Evolutionary conservation across 495 filamentous ascomycete species (phyloP), one percentile per base, ranked within the genome.

Genomic region (Penicillium daleae): DNA sequence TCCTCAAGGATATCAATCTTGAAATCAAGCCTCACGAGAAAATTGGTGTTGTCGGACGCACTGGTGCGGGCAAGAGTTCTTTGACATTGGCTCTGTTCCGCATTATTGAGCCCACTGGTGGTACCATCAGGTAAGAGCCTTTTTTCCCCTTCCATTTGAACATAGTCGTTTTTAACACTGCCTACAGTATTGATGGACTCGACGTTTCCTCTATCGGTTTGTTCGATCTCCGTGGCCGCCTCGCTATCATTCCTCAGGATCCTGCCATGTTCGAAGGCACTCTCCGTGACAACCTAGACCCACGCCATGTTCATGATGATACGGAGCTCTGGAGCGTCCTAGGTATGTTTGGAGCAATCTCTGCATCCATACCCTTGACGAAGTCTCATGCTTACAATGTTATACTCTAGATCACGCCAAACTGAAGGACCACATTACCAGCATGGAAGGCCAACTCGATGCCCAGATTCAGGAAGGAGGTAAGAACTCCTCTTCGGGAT

Each of bases 241-340:
- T 99, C 39, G 93, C 96, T 44, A 99, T 99, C 75, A 99, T 99
- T 67, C 96, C 96, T 21, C 96, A 99, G 71, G 96, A 99, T 78
- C 93, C 96, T 53, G 93, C 94, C 67, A 85, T 99, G 67, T 99
- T 99, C 69, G 92, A 98, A 80, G 96, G 96, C 49, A 94, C 93
- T 19, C 83, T 99, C 64, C 86, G 96, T 68, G 96, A 98, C 75
- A 99, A 99, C 73, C 84, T 99, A 37, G 96, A 99, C 71, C 96
- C 96, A 35, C 90, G 90, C 37, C 89, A 96, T 76, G 92, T 93
- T 55, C 94, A 98, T 71, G 95, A 96, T 75, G 96, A 99, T 72
- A 97, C 93, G 12, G 96, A 97, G 71, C 86, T 99, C 17, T 99
- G 96, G 96, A 93, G 90, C 67, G 96, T 97, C 40, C 83, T 99